phyloP scores from a whole-genome alignment of 2,329 filamentous ascomycete species.

The Niveomyces coronatus region DNA sequence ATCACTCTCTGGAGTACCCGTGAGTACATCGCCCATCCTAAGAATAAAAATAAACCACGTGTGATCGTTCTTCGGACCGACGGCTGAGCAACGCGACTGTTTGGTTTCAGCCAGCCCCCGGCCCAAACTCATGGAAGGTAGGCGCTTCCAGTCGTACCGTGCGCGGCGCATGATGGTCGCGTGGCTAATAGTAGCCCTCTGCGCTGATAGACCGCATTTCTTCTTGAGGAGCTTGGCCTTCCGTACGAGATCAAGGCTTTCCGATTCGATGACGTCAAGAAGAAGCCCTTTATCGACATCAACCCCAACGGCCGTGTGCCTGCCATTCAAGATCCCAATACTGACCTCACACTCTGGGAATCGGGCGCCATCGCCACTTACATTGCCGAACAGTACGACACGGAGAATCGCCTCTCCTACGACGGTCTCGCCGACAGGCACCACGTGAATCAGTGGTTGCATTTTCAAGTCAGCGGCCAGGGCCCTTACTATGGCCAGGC shows the following conservation, averaged over 20 bases:
- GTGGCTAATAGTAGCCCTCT: too few species aligned
- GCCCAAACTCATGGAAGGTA: too few species aligned
- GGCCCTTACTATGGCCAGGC: constrained; percentile 21
- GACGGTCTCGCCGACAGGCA: constrained; percentile 12
- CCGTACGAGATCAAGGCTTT: constrained; percentile 14
- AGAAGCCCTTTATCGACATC: constrained; percentile 13
- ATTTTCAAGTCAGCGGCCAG: constrained; percentile 19
- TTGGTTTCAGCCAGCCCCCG: too few species aligned
- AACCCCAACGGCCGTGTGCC: constrained; percentile 13
- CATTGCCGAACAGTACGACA: constrained; percentile 15
- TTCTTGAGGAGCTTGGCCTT: constrained; percentile 15
- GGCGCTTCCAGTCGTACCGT: too few species aligned
- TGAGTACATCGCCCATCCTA: too few species aligned
- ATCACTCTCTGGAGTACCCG: too few species aligned
- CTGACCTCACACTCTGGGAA: constrained; percentile 14
- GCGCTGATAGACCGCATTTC: neutral
- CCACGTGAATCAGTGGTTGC: constrained; percentile 15
- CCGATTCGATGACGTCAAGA: constrained; percentile 15
- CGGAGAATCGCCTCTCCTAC: constrained; percentile 10
- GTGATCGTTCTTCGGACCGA: too few species aligned
- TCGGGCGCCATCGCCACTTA: constrained; percentile 15
- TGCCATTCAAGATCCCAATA: constrained; percentile 15
- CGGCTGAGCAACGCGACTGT: too few species aligned
- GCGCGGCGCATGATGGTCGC: too few species aligned
- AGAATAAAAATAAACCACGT: too few species aligned